Evolutionary conservation across 2,329 filamentous ascomycete genomes (phyloP), one percentile per base, ranked within the genome.

Genomic region (Paecilomyces niveus): DNA sequence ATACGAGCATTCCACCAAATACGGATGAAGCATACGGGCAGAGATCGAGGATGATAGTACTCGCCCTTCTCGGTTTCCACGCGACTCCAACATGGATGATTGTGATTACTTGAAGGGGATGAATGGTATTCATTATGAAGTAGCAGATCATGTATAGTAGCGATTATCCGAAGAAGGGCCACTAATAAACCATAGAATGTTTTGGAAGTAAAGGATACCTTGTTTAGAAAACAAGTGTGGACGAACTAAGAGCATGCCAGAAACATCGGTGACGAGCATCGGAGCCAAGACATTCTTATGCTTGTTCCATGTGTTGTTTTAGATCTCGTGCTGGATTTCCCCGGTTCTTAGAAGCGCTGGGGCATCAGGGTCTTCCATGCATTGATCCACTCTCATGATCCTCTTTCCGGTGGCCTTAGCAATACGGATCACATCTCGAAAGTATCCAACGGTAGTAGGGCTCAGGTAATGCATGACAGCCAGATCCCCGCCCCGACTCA

Each of bases 401-500:
- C 81, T 78, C 76, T 87, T 85, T 3, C 85, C 85, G 1, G 81
- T 84, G 15, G 73, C 76, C 76, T 86, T 88, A 26, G 86, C 85
- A 60, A 85, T 80, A 63, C 76, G 76, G 68, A 89, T 89, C 65
- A 89, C 86, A 71, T 88, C 78, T 55, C 79, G 75, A 50, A 89
- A 77, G 68, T 88, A 88, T 59, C 75, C 72, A 13, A 89, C 85
- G 0, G 87, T 89, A 53, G 78, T 81, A 51, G 83, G 79, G 68
- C 85, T 86, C 35, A 89, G 72, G 70, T 88, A 89, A 71, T 89
- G 87, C 80, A 89, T 83, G 11, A 89, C 87, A 0, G 87, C 84
- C 54, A 89, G 73, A 62, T 81, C 80, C 1, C 86, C 86, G 1
- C 86, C 86, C 65, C 81, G 83, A 24, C 77, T 76, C 2, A 89